These are phyloP conservation scores for Wallacemonas sp. DNA, from an alignment of 208 protist species.

Conservation along the genomic window DNA sequence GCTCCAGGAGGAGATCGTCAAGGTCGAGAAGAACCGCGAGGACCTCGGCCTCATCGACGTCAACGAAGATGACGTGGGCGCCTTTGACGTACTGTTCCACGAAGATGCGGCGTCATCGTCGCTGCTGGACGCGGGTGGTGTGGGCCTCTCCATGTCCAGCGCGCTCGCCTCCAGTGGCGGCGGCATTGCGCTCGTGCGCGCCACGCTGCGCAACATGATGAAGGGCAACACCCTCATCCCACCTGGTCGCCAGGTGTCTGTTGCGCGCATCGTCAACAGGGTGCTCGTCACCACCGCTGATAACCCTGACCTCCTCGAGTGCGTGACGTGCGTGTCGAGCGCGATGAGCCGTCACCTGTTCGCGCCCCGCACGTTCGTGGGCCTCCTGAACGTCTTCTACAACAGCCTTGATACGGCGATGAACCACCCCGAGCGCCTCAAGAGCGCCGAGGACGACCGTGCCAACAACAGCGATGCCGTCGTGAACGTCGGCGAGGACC, in stretches of 20 bases:
- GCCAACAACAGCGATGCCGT: not conserved
- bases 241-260: constrained; percentile 24
- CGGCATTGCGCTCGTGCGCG: constrained; percentile 39
- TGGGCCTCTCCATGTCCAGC: constrained; percentile 35
- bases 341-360: constrained; percentile 54
- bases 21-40: constrained; percentile 15
- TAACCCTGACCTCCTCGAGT: constrained; percentile 29
- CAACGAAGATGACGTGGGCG: constrained; percentile 42
- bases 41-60: constrained; percentile 13
- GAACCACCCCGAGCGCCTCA: constrained; percentile 29
- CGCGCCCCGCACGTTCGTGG: constrained; percentile 58
- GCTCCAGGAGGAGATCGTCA: constrained; percentile 24
- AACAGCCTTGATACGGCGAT: constrained; percentile 59
- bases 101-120: constrained; percentile 39
- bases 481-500: not conserved
- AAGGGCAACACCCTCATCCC: constrained; percentile 54
- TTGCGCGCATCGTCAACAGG: constrained; percentile 40
- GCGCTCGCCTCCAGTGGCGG: constrained; percentile 24
- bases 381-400: constrained; percentile 63
- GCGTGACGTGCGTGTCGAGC: constrained; percentile 39
- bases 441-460: not conserved
- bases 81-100: constrained; percentile 40
- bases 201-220: constrained; percentile 43
- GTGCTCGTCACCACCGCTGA: constrained; percentile 34
- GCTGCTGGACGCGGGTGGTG: constrained; percentile 29